These are phyloP conservation scores for Colletotrichum higginsianum DNA, from an alignment of 2,329 filamentous ascomycete species.

Conservation along the genomic window DNA sequence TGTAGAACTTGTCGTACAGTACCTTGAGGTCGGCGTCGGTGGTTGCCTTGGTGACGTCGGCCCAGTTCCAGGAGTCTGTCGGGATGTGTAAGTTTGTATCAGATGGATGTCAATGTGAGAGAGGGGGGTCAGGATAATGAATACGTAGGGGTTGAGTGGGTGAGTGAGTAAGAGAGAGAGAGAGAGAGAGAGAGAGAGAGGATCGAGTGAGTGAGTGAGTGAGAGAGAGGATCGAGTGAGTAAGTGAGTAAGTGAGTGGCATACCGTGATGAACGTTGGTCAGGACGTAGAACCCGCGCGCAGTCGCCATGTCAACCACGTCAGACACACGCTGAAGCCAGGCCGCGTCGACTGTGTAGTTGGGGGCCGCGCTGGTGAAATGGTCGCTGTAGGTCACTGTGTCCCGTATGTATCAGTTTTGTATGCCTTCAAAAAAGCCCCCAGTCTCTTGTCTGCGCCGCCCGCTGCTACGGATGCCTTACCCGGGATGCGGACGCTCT, in stretches of 20 bases:
- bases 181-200: no score
- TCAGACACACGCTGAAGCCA: conserved; percentile 72
- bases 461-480: neutral
- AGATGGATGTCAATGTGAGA: neutral
- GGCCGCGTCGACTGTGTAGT: conserved; percentile 66
- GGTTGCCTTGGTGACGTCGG: conserved; percentile 60
- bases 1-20: conserved; percentile 70
- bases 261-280: conserved; percentile 70
- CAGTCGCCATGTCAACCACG: conserved; percentile 69
- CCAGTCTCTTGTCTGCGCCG: no score
- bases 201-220: neutral
- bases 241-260: neutral
- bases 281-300: conserved; percentile 65
- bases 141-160: neutral
- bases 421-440: no score
- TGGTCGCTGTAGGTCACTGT: conserved; percentile 72
- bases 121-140: neutral
- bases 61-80: conserved; percentile 70
- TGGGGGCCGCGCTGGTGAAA: conserved; percentile 64
- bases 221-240: neutral
- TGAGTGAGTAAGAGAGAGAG: no score
- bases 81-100: neutral
- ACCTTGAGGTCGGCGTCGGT: conserved; percentile 61
- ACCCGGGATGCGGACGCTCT: conserved; percentile 68
- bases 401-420: neutral